A percentile compares a stretch with the other conserved stretches of the same genome.
These are phyloP conservation scores for Neocatenulostroma microsporum DNA, from an alignment of 2,329 filamentous ascomycete genomes.

Conservation along the genomic window DNA sequence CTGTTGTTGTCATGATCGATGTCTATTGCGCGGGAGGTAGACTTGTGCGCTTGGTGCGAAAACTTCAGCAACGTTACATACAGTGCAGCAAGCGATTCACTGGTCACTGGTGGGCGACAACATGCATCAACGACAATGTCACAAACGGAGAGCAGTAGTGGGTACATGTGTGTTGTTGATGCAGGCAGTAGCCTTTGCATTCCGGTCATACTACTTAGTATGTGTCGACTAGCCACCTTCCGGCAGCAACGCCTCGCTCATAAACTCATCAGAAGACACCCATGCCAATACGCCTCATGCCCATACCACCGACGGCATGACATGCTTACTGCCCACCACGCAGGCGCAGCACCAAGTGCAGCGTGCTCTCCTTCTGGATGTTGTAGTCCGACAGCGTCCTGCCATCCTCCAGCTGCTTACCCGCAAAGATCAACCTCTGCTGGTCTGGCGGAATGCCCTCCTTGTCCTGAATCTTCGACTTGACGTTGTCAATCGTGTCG, in stretches of 20 bases:
- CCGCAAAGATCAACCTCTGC: conserved; percentile 88
- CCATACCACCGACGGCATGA: too few species aligned
- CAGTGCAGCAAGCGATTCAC: too few species aligned
- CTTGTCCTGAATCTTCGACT: conserved; percentile 76
- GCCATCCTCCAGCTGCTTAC: conserved; percentile 88
- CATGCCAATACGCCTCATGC: conserved; percentile 2
- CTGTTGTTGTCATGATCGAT: conserved; percentile 1
- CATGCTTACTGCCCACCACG: conserved; percentile 46
- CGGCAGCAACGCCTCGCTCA: conserved; percentile 5
- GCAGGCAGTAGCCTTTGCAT: conserved; percentile 1
- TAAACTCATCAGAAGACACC: conserved; percentile 9
- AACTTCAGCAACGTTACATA: too few species aligned
- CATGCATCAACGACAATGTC: too few species aligned
- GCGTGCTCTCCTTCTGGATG: conserved; percentile 70
- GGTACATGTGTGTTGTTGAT: not conserved
- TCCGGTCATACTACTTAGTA: conserved; percentile 4
- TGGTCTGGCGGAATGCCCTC: conserved; percentile 89
- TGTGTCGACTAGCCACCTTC: not conserved
- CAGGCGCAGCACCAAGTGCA: conserved; percentile 56
- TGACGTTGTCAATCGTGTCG: conserved; percentile 92
- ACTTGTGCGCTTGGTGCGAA: too few species aligned
- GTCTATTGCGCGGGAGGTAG: not conserved
- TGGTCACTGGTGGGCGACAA: too few species aligned
- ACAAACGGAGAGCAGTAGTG: too few species aligned
- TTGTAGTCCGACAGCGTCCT: conserved; percentile 92